Base-by-base conservation (phyloP, 2,329 filamentous ascomycete species). In the Xylaria sp. region DNA sequence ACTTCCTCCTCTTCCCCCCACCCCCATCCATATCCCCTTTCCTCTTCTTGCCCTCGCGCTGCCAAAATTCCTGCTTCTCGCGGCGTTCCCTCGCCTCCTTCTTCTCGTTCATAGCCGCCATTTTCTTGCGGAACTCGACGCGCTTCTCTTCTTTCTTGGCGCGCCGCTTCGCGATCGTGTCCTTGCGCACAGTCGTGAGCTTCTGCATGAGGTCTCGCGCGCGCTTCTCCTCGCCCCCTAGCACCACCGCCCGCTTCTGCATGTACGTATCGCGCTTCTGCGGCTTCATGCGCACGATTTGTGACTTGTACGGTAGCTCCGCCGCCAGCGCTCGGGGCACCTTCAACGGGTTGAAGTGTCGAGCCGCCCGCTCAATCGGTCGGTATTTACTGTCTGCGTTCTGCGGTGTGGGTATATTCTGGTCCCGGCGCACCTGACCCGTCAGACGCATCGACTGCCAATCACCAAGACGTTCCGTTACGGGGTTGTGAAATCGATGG, bases 381-480 rank as follows among this genome's bases (percentile, higher is more conserved):
- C 91, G 91, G 86, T 99, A 99, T 67, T 92, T 89, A 72, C 91
- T 94, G 84, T 99, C 95, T 80, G 91, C 92, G 75, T 91, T 87
- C 77, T 91, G 86, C 0, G 96, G 96, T 0, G 94, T 95, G 7
- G 91, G 83, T 55, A 98, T 84, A 70, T 86, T 87, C 80, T 94
- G 83, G 62, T 90, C 92, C 54, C 90, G 90, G 51, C 96, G 93
- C 73, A 99, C 92, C 83, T 97, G 90, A 67, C 96, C 96, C 0
- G 96, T 98, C 48, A 98, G 86, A 28, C 96, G 92, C 96, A 99
- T 99, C 64, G 91, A 90, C 77, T 92, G 89, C 96, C 96, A 98
- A 10, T 84, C 83, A 70, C 92, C 93, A 68, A 98, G 87, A 48
- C 98, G 88, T 81, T 99, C 97, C 68, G 94, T 96, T 64, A 97